Evolutionary conservation across 1,284 basidiomycete genomes (phyloP), one percentile per base, ranked within the genome.

Genomic region (Sphagnurus paluster): DNA sequence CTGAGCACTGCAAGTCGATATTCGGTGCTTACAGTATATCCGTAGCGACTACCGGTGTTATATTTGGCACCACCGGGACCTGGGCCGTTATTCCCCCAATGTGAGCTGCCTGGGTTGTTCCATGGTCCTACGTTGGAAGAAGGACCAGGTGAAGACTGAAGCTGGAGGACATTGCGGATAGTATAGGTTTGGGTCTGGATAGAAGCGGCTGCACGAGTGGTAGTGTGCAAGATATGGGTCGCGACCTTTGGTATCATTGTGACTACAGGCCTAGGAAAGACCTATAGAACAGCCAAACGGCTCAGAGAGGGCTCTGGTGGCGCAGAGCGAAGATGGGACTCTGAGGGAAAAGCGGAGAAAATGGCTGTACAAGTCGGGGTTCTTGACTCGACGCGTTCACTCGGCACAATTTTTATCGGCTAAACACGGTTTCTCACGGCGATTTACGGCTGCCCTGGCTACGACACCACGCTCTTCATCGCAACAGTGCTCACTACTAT

Each of bases 231-330:
- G 44, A 91, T 72, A 43, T 84, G 80, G 24, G 81, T 84, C 19
- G 86, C 84, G 65, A 87, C 83, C 66, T 89, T 89, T 42, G 89
- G 87, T 59, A 91, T 69, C 88, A 91, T 91, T 52, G 28, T 24
- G 34, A 24, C 28, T n/a, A 17, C 2, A 7, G 21, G 36, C 28
- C 36, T 28, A 25, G 16, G 17, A n/a, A 13, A 28, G 35, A 38
- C 16, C 36, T 30, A 11, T 10, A 30, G 20, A 16, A 33, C 17
- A n/a, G 17, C 14, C 14, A 38, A 37, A 37, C 7, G 35, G 23
- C n/a, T 5, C 23, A 38, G 37, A 10, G 34, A 21, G 19, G 5
- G 16, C 6, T 20, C 11, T 13, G n/a, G 16, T 14, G 32, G 32
- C 28, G 28, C 28, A 30, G 28, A 30, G 7, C 11, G 11, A 13